phyloP scores from a whole-genome alignment of 768 basidiomycete species.

The Suillus tomentosus region DNA sequence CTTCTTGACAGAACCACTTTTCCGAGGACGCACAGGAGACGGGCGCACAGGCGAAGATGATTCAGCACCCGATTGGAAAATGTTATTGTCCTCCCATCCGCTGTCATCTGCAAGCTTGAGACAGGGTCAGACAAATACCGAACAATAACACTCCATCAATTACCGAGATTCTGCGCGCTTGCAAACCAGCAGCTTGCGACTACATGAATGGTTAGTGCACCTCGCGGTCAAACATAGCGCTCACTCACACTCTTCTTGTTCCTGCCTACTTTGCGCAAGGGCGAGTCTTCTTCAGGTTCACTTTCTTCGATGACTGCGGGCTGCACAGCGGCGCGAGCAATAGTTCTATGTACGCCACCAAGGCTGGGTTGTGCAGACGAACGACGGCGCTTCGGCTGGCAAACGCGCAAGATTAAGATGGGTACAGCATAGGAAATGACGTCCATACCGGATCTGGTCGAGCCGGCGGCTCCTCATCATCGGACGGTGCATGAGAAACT shows the following conservation, averaged over 20 bases:
- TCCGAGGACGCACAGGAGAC: conserved; percentile 51
- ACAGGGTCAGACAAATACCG: conserved; percentile 11
- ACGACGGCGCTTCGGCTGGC: conserved; percentile 75
- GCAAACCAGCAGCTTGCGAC: conserved; percentile 52
- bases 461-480: conserved; percentile 43
- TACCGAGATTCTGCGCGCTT: conserved; percentile 58
- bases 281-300: conserved; percentile 69
- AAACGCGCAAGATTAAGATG: conserved; percentile 19
- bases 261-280: conserved; percentile 59
- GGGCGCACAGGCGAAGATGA: conserved; percentile 78
- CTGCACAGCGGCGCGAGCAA: conserved; percentile 36
- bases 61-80: conserved; percentile 89
- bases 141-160: conserved; percentile 31
- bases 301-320: conserved; percentile 68
- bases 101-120: conserved; percentile 58
- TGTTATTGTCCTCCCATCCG: conserved; percentile 90
- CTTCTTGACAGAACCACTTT: conserved; percentile 43
- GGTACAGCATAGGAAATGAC: conserved; percentile 8
- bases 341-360: conserved; percentile 47
- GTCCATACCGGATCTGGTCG: conserved; percentile 59
- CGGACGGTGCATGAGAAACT: conserved; percentile 56
- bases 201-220: conserved; percentile 23
- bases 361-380: conserved; percentile 77
- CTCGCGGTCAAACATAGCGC: conserved; percentile 9
- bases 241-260: conserved; percentile 58